Base-by-base conservation (phyloP, 2,329 filamentous ascomycete species). In the Cadophora sp. region DNA sequence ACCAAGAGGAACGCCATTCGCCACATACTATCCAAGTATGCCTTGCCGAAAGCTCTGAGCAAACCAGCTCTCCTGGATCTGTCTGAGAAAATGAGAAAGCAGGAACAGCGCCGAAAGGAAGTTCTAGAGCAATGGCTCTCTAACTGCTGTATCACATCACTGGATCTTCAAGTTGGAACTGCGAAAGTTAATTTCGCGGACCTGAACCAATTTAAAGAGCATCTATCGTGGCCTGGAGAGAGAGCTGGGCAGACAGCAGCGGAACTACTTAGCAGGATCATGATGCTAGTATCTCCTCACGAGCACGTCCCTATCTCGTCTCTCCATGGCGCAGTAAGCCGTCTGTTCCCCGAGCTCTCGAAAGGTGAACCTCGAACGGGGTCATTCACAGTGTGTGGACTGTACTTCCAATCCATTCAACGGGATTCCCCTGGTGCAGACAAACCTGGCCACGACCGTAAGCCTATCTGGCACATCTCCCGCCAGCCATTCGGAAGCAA, bases 1-100 rank as follows among this genome's bases (percentile, higher is more conserved):
- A 97, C 96, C 0, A 80, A 85, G 55, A 87, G 96, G 46, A 99
- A 99, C 75, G 89, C 95, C 0, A 83, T 97, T 46, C 88, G 95
- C 37, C 82, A 91, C 77, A 78, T 97, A 53, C 83, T 87, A 24
- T 80, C 83, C 29, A 79, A 85, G 4, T 80, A 89, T 67, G 76
- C 78, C 2, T 81, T 98, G 4, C 95, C 96, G 0, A 78, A 78
- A 11, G 93, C 94, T 0, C 80, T 98, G 2, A 87, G 87, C 69
- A 88, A 89, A 65, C 81, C 85, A 0, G 83, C 87, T 0, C 83
- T 97, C 5, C 79, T 95, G 1, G 79, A 81, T 0, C 80, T 97
- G 62, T 83, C 90, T 14, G 0, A 76, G 81, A 19, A 83, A 83
- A 37, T 85, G 87, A 34, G 82, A 84, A 56, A 73, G 73, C 14